A percentile compares a stretch with the other conserved stretches of the same genome.
Evolutionary conservation across 2,329 filamentous ascomycete species (phyloP).

Genomic region (Setomelanomma holmii): DNA sequence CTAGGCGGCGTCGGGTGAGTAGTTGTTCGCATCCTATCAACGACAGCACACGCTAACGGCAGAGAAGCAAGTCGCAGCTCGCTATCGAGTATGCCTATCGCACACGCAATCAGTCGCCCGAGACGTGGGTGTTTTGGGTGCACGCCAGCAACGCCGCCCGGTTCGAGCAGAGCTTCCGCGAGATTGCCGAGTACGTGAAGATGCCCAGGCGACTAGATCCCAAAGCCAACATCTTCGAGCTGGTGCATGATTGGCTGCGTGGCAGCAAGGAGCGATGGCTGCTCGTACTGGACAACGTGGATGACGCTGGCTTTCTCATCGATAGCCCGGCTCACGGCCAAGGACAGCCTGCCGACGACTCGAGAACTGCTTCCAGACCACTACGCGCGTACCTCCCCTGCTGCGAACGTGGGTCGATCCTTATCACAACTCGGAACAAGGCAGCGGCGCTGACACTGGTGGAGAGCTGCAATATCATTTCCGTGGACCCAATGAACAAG

Average conservation of each 20-base stretch:
- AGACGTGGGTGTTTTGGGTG: slow-evolving; percentile 15
- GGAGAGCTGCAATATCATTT: background rate
- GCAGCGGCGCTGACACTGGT: background rate
- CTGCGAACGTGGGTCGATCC: background rate
- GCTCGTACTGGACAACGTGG: background rate
- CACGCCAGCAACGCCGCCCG: slow-evolving; percentile 10
- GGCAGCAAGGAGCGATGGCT: background rate
- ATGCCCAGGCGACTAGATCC: background rate
- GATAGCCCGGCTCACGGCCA: too few relatives aligned
- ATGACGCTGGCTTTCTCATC: background rate
- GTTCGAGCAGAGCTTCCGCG: slow-evolving; percentile 18
- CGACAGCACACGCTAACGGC: background rate
- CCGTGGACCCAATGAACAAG: background rate
- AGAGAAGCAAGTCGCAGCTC: slow-evolving; percentile 14
- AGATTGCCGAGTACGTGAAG: slow-evolving; percentile 5
- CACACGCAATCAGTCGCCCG: slow-evolving; percentile 8
- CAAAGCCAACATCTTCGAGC: background rate
- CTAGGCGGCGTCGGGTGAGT: background rate
- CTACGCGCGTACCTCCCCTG: background rate
- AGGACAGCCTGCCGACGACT: too few relatives aligned
- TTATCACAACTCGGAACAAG: background rate
- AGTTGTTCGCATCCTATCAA: background rate
- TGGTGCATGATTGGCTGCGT: background rate
- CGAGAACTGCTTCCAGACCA: background rate
- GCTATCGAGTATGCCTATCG: slow-evolving; percentile 12